Conservation (phyloP, 2,329 filamentous ascomycete genomes). For the Truncatella angustata region DNA sequence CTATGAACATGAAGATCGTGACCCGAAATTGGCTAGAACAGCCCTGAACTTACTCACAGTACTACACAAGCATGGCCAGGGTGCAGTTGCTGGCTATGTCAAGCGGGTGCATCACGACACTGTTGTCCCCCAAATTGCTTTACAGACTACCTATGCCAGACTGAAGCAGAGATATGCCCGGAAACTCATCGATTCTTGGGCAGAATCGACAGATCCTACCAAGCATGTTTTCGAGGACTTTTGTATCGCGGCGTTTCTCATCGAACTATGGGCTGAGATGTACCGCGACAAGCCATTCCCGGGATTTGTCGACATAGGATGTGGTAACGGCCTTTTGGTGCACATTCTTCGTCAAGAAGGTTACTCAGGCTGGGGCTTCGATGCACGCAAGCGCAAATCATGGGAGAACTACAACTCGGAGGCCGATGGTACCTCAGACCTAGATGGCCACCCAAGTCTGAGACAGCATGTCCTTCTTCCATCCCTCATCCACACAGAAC, state of each 20-base stretch:
- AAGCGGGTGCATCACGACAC: conserved; percentile 84
- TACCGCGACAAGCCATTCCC: conserved; percentile 66
- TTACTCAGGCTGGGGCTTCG: conserved; percentile 85
- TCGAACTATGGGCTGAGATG: conserved; percentile 88
- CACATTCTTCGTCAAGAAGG: conserved; percentile 79
- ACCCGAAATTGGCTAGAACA: conserved; percentile 59
- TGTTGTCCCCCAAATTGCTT: conserved; percentile 70
- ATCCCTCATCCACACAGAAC: conserved; percentile 30
- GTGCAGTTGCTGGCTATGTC: conserved; percentile 63
- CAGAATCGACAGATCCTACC: conserved; percentile 78
- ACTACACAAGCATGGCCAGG: conserved; percentile 72
- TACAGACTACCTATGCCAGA: conserved; percentile 79
- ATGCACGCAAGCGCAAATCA: conserved; percentile 80
- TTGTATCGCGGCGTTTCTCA: conserved; percentile 84
- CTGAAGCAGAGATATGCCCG: conserved; percentile 80
- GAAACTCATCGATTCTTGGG: conserved; percentile 71
- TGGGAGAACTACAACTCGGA: conserved; percentile 68
- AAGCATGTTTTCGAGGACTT: conserved; percentile 98
- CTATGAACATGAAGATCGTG: conserved; percentile 37
- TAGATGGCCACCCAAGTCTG: conserved; percentile 30
- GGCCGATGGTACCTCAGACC: conserved; percentile 15
- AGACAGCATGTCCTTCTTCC: conserved; percentile 50
- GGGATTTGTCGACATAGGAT: conserved; percentile 94
- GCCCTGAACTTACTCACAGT: conserved; percentile 66
- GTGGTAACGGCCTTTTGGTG: conserved; percentile 89